Evolutionary conservation across 768 basidiomycete species (phyloP), one percentile per base, ranked within the genome.

Genomic region (Agrocybe pediades): DNA sequence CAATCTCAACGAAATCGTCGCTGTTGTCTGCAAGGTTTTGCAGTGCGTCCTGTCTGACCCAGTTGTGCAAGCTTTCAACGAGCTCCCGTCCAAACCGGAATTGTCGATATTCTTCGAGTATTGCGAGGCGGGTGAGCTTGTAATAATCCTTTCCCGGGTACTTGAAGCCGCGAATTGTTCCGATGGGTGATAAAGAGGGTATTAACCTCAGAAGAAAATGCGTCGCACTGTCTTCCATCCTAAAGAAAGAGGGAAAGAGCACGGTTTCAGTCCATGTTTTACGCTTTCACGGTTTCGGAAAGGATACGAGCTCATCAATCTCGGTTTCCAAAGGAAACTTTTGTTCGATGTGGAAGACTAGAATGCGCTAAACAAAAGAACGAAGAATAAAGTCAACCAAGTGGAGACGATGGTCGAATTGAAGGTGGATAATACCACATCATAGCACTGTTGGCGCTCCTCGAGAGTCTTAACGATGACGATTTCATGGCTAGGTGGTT

Each of bases 201-300:
- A 76, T 69, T 19, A 90, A 75, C 53, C 89, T 82, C 54, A 93
- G 78, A 42, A 93, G 73, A 60, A 92, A 81, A 70, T 93, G 91
- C 21, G 80, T 82, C 21, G 88, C 80, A 40, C 66, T 71, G 55
- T 80, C 76, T 69, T 91, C 90, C 55, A 76, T 71, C 33, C 88
- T 92, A 66, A 36, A 20, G 40, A 57, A 53, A 54, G 50, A 47
- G 19, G 48, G 20, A 25, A 23, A 23, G 17, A 21, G 43, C 21
- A 53, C 46, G 40, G 55, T 56, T 46, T 56, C 55, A 52, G 51
- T 45, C 21, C 29, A 39, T 46, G 45, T 48, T 27, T 45, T 13
- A 41, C 6, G 49, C n/a, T 48, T 46, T 20, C n/a, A 45, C 20
- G 57, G 45, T 17, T 13, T 39, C 41, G 26, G 51, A 41, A 49